Base-by-base conservation (phyloP, 2,329 filamentous ascomycete species). In the Colletotrichum echinochloae region DNA sequence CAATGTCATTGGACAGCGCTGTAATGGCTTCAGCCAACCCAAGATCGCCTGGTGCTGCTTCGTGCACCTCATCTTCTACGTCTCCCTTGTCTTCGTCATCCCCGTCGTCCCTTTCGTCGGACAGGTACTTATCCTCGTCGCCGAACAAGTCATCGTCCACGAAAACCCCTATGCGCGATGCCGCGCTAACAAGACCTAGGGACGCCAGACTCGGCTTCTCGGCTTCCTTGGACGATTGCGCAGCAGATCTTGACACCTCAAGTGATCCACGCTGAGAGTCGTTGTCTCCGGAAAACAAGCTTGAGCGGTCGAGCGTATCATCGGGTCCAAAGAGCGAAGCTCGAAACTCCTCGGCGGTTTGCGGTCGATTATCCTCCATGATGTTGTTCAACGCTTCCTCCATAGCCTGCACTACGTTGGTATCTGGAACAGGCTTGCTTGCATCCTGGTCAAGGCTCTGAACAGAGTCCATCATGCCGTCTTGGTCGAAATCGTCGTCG, bases 1-100 rank as follows among this genome's bases (percentile, higher is more conserved):
- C 94, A 72, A 99, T 97, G 73, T 98, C 95, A 60, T 91, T 90
- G 0, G 92, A 94, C n/a, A 99, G 86, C 2, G 89, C 91, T 52
- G 93, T 91, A 74, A 99, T 97, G 12, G 97, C 95, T 82, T 99
- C 97, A 0, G 94, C 94, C 41, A 99, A 82, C 0, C 96, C 96
- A 3, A 99, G 87, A 78, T 99, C 96, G 46, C 96, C 96, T 1
- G 97, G 96, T 0, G 94, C 95, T 52, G 96, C 97, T 84, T 97
- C 93, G 75, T 97, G 94, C 11, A 99, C 94, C 74, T 94, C 92
- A 73, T 98, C 94, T 16, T 92, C 89, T 5, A 90, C 86, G 56
- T 90, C 89, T 4, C 85, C 84, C 16, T 86, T 84, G 2, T 84
- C 84, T 26, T 85, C 84, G 28, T 85, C 86, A 12, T 90, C 88